Evolutionary conservation across 2,329 filamentous ascomycete genomes (phyloP).

Genomic region (Trichophyton verrucosum): DNA sequence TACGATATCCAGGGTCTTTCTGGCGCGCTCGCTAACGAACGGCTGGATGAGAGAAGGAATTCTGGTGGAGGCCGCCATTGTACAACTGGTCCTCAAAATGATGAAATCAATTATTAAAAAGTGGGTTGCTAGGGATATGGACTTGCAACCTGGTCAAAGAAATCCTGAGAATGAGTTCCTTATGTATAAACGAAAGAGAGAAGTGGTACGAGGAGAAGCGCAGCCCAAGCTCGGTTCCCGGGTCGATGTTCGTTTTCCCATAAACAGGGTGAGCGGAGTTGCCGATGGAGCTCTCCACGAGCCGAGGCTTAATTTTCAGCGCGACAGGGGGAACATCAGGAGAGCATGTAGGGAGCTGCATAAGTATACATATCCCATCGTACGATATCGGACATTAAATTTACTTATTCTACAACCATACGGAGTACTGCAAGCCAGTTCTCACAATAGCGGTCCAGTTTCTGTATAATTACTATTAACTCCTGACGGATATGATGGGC

Average conservation of each 20-base stretch:
- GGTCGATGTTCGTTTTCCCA: background rate
- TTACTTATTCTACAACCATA: no score
- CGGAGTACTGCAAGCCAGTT: no score
- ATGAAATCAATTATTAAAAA: background rate
- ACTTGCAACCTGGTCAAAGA: background rate
- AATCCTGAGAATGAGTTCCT: background rate
- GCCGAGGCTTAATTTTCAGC: slow-evolving; percentile 1
- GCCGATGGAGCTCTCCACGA: background rate
- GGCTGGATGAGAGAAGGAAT: slow-evolving; percentile 48
- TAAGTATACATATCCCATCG: no score
- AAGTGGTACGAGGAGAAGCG: background rate
- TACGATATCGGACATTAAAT: no score
- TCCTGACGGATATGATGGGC: background rate
- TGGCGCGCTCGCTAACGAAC: slow-evolving; percentile 71
- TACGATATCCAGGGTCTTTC: slow-evolving; percentile 67
- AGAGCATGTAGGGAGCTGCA: no score
- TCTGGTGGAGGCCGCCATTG: slow-evolving; percentile 39
- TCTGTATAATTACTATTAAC: no score
- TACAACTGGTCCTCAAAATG: background rate
- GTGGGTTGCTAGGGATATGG: background rate
- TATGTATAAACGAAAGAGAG: background rate
- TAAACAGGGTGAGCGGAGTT: background rate
- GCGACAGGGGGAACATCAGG: background rate
- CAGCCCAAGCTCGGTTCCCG: background rate
- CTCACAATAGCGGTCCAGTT: no score